Base-by-base conservation (phyloP, 345 rosid species). In the Laguncularia racemosa region DNA sequence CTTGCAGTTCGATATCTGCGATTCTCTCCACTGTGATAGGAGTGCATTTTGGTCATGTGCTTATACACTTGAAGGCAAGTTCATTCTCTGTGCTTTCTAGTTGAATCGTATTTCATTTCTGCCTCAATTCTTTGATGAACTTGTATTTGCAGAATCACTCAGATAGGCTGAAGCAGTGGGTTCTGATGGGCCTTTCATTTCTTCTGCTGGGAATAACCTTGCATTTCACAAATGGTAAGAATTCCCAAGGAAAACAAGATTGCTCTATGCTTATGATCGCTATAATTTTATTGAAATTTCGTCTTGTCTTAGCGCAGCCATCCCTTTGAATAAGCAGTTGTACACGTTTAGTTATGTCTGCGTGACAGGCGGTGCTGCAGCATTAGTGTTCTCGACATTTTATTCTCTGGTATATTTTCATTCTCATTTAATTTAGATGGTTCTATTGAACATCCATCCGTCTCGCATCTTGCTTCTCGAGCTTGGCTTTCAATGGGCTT, bases 331-430 rank as follows among this genome's bases (percentile, higher is more conserved):
- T 63, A 91, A 91, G 68, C 98, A 88, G 61, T 66, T 88, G 49
- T 91, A 82, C 70, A 84, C 80, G 62, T 76, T 86, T 40, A 91
- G 95, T 80, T 91, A 88, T 60, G 85, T 81, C 56, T 86, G 92
- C 38, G 73, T 88, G 17, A 88, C 98, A 40, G 82, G 95, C 12
- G 93, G 98, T 51, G 81, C 83, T 64, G 96, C 96, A 12, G 84
- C 89, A 0, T 58, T 91, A 51, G 83, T 84, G 68, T 86, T 91
- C 73, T 82, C 91, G 2, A 66, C 81, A 49, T 55, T 88, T 50
- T 91, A 88, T 57, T 19, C 71, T 28, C 63, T 82, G 92, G 98
- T 91, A 73, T 17, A 50, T 28, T 49, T 19, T 61, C 14, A 20
- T 51, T 16, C 48, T 14, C n/a, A 6, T 13, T 14, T 44, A 59